Evolutionary conservation across 139 green algal species (phyloP), one percentile per base, ranked within the genome.

Genomic region (Haematococcus sp.): DNA sequence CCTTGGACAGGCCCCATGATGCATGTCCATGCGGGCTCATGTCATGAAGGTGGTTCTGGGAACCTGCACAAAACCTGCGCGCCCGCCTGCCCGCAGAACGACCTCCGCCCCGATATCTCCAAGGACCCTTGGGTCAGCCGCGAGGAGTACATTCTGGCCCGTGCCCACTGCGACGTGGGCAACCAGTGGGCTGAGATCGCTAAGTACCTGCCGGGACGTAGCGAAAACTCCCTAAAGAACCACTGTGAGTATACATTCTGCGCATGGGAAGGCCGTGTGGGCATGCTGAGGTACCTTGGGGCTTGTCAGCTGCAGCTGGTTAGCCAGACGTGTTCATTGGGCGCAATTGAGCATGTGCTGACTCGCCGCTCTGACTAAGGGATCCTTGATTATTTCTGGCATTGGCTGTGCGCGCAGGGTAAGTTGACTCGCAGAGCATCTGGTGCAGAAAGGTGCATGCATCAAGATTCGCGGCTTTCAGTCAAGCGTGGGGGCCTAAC

Each of bases 151-250:
- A 81, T 81, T 28, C 43, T 81, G 22, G 75, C 68, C 84, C 30
- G 75, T n/a, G 86, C 80, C 35, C 91, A 96, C 73, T 63, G 60
- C 23, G 56, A 87, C 52, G 70, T 88, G 7, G 92, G 92, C 34
- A 97, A 97, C 76, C 84, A 83, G 44, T 98, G 93, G 93, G 83
- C 90, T 20, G 82, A 86, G 19, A 92, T 97, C 43, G 90, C 90
- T 0, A 82, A 87, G 70, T 79, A 80, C 55, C 76, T 97, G 35
- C 85, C 84, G 0, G 89, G 89, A 27, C 80, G 92, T n/a, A 95
- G 91, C 15, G 93, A 98, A 75, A 98, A 98, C 70, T 87, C 88
- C 3, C 91, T 98, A 63, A 98, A 98, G 81, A 98, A 98, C 73
- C 86, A 95, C 73, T 98, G 93, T 75, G 73, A 49, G 66, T 28